Evolutionary conservation across 345 rosid genomes (phyloP).

Genomic region (Sisymbrium irio): DNA sequence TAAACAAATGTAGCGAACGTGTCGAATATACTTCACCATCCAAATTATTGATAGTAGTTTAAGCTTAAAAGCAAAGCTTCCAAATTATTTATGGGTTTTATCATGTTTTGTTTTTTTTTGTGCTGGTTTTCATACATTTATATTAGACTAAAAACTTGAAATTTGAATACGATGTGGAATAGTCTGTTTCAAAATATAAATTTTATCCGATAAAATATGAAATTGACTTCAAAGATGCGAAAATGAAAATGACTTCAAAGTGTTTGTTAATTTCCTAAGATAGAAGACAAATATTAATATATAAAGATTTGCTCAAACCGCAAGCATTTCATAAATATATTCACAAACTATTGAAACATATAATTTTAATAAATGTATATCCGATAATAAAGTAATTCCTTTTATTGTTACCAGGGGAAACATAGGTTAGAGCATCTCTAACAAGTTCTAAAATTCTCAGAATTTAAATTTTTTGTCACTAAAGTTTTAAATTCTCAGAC

Average conservation of each 20-base stretch:
- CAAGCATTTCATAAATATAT: background rate
- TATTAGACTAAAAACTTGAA: background rate
- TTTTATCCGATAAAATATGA: background rate
- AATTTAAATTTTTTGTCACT: too few species aligned
- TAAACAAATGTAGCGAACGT: background rate
- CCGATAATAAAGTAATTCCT: background rate
- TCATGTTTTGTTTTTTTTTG: background rate
- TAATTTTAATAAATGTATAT: background rate
- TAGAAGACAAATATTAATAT: too few species aligned
- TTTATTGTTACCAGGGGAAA: too few species aligned
- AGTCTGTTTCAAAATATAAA: background rate
- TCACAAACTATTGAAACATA: background rate
- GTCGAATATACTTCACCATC: background rate
- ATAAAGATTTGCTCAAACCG: background rate
- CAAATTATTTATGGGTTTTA: too few species aligned
- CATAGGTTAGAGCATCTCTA: too few species aligned
- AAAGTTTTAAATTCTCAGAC: too few species aligned
- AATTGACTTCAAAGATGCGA: slow-evolving; percentile 4
- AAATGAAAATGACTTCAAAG: background rate
- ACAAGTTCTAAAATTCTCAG: too few species aligned
- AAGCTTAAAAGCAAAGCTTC: too few species aligned
- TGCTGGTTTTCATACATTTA: background rate
- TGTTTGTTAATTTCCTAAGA: background rate
- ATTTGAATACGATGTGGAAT: background rate
- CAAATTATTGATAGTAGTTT: background rate